Evolutionary conservation across 805 yeast genomes (phyloP).

Genomic region (Candida coquimbonensis): DNA sequence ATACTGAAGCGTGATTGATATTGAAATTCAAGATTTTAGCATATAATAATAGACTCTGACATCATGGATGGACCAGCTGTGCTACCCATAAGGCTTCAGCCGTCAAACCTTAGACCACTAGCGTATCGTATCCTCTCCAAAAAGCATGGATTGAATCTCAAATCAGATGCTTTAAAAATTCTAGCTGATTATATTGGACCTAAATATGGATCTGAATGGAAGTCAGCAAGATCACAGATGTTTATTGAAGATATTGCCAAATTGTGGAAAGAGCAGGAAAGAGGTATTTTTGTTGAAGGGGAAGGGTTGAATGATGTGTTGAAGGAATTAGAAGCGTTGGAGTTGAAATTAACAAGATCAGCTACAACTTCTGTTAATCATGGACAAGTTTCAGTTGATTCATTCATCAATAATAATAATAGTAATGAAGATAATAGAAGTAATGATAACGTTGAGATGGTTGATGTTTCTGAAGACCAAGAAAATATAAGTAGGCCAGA

Average conservation of each 20-base stretch:
- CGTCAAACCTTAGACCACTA: slow-evolving; percentile 80
- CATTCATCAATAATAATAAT: slow-evolving; percentile 1
- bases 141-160: slow-evolving; percentile 85
- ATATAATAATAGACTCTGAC: not conserved
- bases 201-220: slow-evolving; percentile 83
- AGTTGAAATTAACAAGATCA: slow-evolving; percentile 9
- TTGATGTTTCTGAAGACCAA: not conserved
- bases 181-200: slow-evolving; percentile 73
- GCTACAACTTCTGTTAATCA: slow-evolving; percentile 9
- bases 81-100: slow-evolving; percentile 71
- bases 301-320: slow-evolving; percentile 58
- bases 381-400: slow-evolving; percentile 1
- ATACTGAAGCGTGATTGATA: not conserved
- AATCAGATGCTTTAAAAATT: slow-evolving; percentile 71
- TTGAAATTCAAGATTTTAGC: not conserved
- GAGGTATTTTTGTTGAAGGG: slow-evolving; percentile 82
- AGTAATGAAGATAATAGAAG: not conserved
- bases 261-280: slow-evolving; percentile 82
- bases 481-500: slow-evolving; percentile 5
- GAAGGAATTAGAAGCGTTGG: slow-evolving; percentile 39
- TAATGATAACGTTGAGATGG: not conserved
- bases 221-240: slow-evolving; percentile 52
- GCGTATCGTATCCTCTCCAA: slow-evolving; percentile 88
- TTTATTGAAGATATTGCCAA: slow-evolving; percentile 73
- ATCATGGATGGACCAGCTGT: slow-evolving; percentile 30